Conservation (phyloP, 306 rosid species). For the Cicer yamashitae region DNA sequence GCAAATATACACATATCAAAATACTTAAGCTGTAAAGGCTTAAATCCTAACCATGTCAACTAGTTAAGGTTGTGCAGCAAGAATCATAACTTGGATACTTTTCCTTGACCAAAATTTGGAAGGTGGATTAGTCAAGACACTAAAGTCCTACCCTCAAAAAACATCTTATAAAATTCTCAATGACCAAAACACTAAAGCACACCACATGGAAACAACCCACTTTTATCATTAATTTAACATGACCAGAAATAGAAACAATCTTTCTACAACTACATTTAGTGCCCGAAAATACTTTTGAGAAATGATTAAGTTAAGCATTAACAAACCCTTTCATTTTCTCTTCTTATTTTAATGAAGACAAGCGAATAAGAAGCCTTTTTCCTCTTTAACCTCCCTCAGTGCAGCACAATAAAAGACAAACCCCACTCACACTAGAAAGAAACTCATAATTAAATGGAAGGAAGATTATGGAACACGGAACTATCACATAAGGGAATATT, state of each 20-base stretch:
- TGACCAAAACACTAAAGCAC: conserved; percentile 41
- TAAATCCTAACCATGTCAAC: conserved; percentile 7
- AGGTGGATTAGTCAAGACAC: conserved; percentile 43
- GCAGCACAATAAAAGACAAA: conserved; percentile 61
- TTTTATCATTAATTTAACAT: conserved; percentile 34
- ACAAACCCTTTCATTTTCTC: conserved; percentile 23
- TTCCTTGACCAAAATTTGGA: conserved; percentile 28
- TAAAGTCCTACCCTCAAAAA: conserved; percentile 24
- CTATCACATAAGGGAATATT: conserved; percentile 44
- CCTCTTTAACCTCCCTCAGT: conserved; percentile 52
- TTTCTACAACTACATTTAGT: conserved; percentile 43
- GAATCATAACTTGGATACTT: conserved; percentile 23
- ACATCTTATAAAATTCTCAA: conserved; percentile 30
- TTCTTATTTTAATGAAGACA: conserved; percentile 41
- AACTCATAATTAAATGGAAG: conserved; percentile 40
- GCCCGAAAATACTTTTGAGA: conserved; percentile 45
- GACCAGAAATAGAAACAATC: conserved; percentile 48
- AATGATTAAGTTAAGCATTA: conserved; percentile 52
- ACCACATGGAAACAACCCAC: conserved; percentile 40
- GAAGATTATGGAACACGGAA: conserved; percentile 70
- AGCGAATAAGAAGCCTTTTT: conserved; percentile 46
- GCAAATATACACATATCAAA: neutral
- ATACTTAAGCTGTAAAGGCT: conserved; percentile 12
- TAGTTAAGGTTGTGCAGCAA: neutral
- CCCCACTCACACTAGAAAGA: conserved; percentile 41